Conservation (phyloP, 2,329 filamentous ascomycete species). For the Microthyrium microscopicum region DNA sequence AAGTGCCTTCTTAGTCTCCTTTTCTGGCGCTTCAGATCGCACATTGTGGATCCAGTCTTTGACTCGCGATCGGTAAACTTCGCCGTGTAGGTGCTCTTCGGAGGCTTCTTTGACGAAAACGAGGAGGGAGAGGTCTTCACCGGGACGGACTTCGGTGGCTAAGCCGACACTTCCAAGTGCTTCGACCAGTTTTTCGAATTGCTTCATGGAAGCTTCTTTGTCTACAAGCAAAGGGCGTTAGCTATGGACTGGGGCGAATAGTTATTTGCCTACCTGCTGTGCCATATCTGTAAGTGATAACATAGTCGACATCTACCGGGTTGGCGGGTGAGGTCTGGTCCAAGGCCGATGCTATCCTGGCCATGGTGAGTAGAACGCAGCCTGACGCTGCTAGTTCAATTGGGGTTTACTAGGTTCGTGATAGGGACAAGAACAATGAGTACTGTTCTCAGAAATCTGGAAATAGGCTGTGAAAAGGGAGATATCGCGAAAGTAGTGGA, state of each 20-base stretch:
- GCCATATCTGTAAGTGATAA: conserved; percentile 62
- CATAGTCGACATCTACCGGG: conserved; percentile 80
- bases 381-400: too few species aligned
- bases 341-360: too few species aligned
- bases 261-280: conserved; percentile 37
- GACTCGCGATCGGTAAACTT: conserved; percentile 73
- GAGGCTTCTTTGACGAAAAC: conserved; percentile 72
- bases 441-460: too few species aligned
- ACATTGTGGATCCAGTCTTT: conserved; percentile 91
- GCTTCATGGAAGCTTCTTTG: conserved; percentile 49
- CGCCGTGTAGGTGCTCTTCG: conserved; percentile 54
- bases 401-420: too few species aligned
- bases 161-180: conserved; percentile 66
- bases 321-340: too few species aligned
- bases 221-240: conserved; percentile 29
- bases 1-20: conserved; percentile 52
- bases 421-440: too few species aligned
- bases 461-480: too few species aligned
- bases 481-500: too few species aligned
- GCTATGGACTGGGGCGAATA: neutral
- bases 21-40: conserved; percentile 57
- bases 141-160: conserved; percentile 71
- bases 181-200: conserved; percentile 63
- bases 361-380: too few species aligned
- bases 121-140: conserved; percentile 57